phyloP scores from a whole-genome alignment of 305 asterid genomes.

The Rubia tinctorum region DNA sequence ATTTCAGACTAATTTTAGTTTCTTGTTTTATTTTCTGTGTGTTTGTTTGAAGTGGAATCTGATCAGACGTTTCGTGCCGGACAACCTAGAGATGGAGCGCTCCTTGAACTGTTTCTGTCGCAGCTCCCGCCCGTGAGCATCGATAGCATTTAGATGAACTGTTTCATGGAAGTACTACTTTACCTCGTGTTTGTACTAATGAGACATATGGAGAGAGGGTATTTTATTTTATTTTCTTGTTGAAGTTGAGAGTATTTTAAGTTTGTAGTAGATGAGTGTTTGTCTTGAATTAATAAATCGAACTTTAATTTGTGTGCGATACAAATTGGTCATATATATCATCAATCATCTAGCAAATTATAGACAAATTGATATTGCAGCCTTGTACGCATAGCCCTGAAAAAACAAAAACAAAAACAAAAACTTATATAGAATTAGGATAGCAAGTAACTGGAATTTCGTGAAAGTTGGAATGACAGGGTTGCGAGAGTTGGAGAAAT shows the following conservation, averaged over 20 bases:
- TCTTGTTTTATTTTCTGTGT: background rate
- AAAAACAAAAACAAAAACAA: no score
- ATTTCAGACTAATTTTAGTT: no score
- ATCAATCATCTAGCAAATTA: no score
- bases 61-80: constrained; percentile 44
- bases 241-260: background rate
- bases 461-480: no score
- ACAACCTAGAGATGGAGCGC: constrained; percentile 69
- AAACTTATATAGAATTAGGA: no score
- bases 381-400: no score
- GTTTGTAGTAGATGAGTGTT: background rate
- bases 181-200: background rate
- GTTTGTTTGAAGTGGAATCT: constrained; percentile 18
- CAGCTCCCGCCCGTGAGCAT: constrained; percentile 57
- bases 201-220: no score
- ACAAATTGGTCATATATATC: background rate
- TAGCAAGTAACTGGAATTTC: no score
- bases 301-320: background rate
- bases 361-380: no score
- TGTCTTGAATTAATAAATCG: background rate
- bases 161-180: background rate
- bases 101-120: constrained; percentile 62
- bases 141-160: constrained; percentile 23
- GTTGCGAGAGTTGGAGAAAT: no score
- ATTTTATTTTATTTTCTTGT: no score